Evolutionary conservation across 768 basidiomycete genomes (phyloP), one percentile per base, ranked within the genome.

Genomic region (Thelephora aurantiotincta): DNA sequence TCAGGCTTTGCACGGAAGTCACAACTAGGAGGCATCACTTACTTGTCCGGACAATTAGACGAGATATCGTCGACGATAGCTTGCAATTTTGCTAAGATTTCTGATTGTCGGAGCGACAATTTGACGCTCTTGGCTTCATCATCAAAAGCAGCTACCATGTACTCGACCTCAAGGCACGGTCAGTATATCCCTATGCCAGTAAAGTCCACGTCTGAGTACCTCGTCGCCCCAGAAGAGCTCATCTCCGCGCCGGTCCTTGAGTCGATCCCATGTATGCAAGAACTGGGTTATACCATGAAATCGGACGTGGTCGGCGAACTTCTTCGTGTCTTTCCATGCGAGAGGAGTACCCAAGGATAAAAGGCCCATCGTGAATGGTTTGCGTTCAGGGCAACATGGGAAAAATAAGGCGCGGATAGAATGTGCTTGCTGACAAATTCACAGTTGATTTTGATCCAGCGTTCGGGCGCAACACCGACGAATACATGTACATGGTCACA

Each of bases 161-260:
- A 98, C 62, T 99, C 96, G 54, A 99, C 73, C 93, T 96, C 58
- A 42, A 43, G 16, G 55, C 45, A 47, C 22, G 41, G 57, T 48
- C 53, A 58, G 42, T 37, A 47, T 30, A 55, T 19, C 52, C 36
- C 46, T 22, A 41, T 41, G 22, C 14, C 22, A 14, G 22, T n/a
- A 7, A 14, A 41, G 1, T 30, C 26, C 26, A n/a, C 16, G 12
- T 14, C 14, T 34, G 38, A 36, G 42, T 63, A 94, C 94, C 83
- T 99, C 96, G 59, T 99, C 96, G 14, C 96, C 96, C 96, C 96
- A 99, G 11, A 96, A 73, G 26, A 99, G 69, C 53, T 90, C 86
- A 58, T 98, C 92, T 1, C 92, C 93, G 18, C 77, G 75, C 53
- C 88, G 73, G 59, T 89, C 84, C 72, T 96, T 98, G 60, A 93